Evolutionary conservation across 2,329 filamentous ascomycete species (phyloP).

Genomic region (Endocalyx cinctus): DNA sequence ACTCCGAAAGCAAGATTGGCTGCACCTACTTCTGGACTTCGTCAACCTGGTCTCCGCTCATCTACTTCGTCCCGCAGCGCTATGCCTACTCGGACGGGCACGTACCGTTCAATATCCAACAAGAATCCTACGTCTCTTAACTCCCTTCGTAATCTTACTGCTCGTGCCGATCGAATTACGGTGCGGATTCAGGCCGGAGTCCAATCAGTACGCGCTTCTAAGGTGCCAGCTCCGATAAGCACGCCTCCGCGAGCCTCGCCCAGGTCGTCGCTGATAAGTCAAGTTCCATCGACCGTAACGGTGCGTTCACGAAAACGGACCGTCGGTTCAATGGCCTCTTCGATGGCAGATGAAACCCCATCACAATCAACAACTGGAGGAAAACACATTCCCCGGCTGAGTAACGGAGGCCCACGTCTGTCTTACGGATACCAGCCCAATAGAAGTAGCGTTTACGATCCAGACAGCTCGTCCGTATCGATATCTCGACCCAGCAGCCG

Average conservation of each 20-base stretch:
- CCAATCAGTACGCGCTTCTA: conserved; percentile 82
- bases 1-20: conserved; percentile 48
- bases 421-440: conserved; percentile 60
- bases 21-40: conserved; percentile 31
- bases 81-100: conserved; percentile 43
- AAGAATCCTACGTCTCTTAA: conserved; percentile 67
- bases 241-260: conserved; percentile 82
- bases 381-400: conserved; percentile 55
- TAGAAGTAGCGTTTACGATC: conserved; percentile 41
- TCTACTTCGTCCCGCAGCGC: conserved; percentile 45
- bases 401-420: conserved; percentile 57
- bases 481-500: conserved; percentile 70
- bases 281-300: conserved; percentile 54
- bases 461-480: conserved; percentile 32
- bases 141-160: conserved; percentile 89
- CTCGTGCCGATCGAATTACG: conserved; percentile 95
- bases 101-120: conserved; percentile 40
- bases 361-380: conserved; percentile 39
- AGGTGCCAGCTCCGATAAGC: conserved; percentile 74
- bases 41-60: conserved; percentile 36
- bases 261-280: conserved; percentile 42
- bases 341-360: conserved; percentile 46
- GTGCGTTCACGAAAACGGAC: conserved; percentile 68
- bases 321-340: conserved; percentile 50
- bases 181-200: conserved; percentile 94